Evolutionary conservation across 148 eudicot species (phyloP).

Genomic region (Camellia granthamiana): DNA sequence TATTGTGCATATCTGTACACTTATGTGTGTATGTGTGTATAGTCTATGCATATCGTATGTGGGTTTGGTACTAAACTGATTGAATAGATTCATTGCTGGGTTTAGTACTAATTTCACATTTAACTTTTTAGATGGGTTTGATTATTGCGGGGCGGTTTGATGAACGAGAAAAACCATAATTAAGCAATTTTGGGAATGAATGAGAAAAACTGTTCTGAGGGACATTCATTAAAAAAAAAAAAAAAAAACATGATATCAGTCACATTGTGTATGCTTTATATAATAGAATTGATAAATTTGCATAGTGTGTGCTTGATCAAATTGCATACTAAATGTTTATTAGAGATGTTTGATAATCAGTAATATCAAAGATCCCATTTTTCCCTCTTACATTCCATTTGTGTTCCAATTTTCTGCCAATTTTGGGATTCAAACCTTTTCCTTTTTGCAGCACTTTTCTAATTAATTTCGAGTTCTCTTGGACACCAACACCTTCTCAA

Average conservation of each 20-base stretch:
- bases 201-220: too few relatives aligned
- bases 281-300: too few relatives aligned
- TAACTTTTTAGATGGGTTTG: too few relatives aligned
- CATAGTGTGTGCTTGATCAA: background rate
- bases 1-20: background rate
- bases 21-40: background rate
- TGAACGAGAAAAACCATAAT: too few relatives aligned
- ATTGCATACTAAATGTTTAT: background rate
- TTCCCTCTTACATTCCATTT: background rate
- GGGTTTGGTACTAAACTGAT: background rate
- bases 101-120: too few relatives aligned
- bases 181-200: too few relatives aligned
- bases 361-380: background rate
- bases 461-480: constrained; percentile 1
- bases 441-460: background rate
- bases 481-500: background rate
- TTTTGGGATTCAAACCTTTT: background rate
- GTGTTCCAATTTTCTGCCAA: background rate
- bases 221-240: too few relatives aligned
- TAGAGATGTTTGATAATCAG: background rate
- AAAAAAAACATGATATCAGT: too few relatives aligned
- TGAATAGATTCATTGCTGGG: background rate
- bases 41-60: background rate
- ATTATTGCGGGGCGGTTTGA: too few relatives aligned
- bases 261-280: too few relatives aligned